Percentiles rank a stretch among this genome's conserved stretches.
Evolutionary conservation across 2,329 filamentous ascomycete genomes (phyloP).

Genomic region (Alternaria triticimaculans): DNA sequence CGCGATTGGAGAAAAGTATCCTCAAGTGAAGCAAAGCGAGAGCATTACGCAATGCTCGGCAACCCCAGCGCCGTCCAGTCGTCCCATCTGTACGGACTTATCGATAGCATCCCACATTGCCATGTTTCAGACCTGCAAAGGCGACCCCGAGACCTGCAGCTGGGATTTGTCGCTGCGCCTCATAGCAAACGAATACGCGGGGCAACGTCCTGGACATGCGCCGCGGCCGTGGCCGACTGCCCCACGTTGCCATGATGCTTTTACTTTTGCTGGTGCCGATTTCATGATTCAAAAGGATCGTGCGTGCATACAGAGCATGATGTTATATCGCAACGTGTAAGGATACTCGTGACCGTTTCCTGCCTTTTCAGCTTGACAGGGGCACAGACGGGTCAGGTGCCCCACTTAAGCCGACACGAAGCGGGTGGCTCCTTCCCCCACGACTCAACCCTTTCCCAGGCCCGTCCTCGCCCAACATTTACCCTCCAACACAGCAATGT

Average conservation of each 20-base stretch:
- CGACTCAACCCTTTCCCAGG: conserved; percentile 2
- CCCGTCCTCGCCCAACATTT: conserved; percentile 3
- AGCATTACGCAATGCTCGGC: conserved; percentile 30
- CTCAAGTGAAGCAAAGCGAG: conserved; percentile 30
- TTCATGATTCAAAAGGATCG: conserved; percentile 10
- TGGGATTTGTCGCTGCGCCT: conserved; percentile 39
- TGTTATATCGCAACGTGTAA: conserved; percentile 17
- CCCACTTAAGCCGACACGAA: conserved; percentile 31
- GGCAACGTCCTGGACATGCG: conserved; percentile 23
- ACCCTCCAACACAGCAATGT: not conserved
- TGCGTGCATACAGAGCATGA: conserved; percentile 40
- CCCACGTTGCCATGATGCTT: conserved; percentile 19
- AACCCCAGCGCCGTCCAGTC: conserved; percentile 32
- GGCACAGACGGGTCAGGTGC: conserved; percentile 20
- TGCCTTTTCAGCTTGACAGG: conserved; percentile 44
- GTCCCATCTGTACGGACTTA: conserved; percentile 36
- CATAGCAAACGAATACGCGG: conserved; percentile 30
- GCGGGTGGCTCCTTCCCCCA: conserved; percentile 12
- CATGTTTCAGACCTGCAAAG: conserved; percentile 44
- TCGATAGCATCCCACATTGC: conserved; percentile 41
- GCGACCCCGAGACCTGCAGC: conserved; percentile 29
- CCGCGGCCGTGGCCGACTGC: conserved; percentile 39
- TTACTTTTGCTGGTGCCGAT: conserved; percentile 12
- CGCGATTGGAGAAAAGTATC: conserved; percentile 37
- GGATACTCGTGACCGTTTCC: conserved; percentile 19